Evolutionary conservation across 192 early-diverging fungal species (phyloP).

Genomic region (Entomortierella parvispora): DNA sequence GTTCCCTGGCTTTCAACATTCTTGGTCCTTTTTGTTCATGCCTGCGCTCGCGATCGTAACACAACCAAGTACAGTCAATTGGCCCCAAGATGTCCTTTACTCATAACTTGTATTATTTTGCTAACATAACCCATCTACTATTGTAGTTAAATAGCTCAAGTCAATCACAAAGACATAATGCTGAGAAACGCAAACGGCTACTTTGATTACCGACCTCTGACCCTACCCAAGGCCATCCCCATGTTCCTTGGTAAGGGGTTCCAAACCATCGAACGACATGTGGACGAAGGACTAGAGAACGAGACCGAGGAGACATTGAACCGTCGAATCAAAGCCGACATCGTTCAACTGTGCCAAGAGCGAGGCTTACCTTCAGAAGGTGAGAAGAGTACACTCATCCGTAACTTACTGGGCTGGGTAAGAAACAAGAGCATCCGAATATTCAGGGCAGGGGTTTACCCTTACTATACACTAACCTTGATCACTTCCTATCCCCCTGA

Average conservation of each 20-base stretch:
- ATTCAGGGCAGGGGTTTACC: neutral
- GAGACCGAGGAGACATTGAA: constrained; percentile 69
- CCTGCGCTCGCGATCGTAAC: too few relatives aligned
- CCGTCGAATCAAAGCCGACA: constrained; percentile 72
- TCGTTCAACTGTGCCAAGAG: constrained; percentile 78
- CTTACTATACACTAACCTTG: neutral
- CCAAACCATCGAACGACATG: constrained; percentile 33
- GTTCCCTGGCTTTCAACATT: too few relatives aligned
- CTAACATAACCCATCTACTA: too few relatives aligned
- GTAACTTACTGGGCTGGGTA: constrained; percentile 71
- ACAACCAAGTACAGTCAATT: too few relatives aligned
- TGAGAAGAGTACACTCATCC: constrained; percentile 68
- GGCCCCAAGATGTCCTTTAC: too few relatives aligned
- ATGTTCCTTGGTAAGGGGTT: constrained; percentile 11
- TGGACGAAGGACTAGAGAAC: constrained; percentile 50
- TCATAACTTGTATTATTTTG: too few relatives aligned
- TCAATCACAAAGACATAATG: constrained; percentile 11
- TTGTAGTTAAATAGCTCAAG: neutral
- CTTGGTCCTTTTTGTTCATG: too few relatives aligned
- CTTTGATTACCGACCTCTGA: constrained; percentile 34
- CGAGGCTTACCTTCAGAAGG: constrained; percentile 74
- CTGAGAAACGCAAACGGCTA: constrained; percentile 46
- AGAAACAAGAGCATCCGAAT: constrained; percentile 13
- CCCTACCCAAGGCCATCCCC: neutral
- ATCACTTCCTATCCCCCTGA: neutral